Base-by-base conservation (phyloP, 345 rosid genomes). In the Physaria fendleri region DNA sequence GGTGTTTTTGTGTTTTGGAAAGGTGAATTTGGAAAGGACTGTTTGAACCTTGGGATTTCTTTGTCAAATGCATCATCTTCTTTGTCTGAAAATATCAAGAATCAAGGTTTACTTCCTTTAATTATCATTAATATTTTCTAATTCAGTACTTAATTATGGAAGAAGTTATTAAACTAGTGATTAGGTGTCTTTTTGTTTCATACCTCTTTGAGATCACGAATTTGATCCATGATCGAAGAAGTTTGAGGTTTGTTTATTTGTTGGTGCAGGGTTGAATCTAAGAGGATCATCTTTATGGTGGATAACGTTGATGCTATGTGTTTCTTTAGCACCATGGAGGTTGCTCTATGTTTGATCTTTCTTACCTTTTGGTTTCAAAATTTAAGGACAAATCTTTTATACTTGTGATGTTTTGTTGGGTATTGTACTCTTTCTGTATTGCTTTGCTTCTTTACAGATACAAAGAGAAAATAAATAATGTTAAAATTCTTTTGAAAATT, bases 1-100 rank as follows among this genome's bases (percentile, higher is more conserved):
- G 1, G 4, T 5, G 0, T n/a, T 28, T 49, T 39, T 56, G n/a
- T 14, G 5, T 52, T 17, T 3, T 48, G 70, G 41, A 5, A 64
- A 92, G 98, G 98, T 84, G 72, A 77, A 39, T 62, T 92, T 61
- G 98, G 96, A 59, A 27, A 76, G 88, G 87, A 86, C 55, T 92
- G 98, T 32, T 2, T 41, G 22, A 54, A 70, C 65, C 79, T 92
- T 34, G 95, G 95, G 47, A 52, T 85, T 23, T 51, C 76, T 29
- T 1, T 62, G 39, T 39, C 79, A 11, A 81, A 79, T 42, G 10
- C 9, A 25, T 64, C 71, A 21, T 57, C 91, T 11, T 0, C 72
- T 33, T 33, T 45, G 18, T 51, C 83, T 49, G 69, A 76, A 1
- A 82, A 12, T n/a, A 62, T 77, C 65, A 53, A 37, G 46, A 78